Conservation (phyloP, 306 rosid species). For the Rosa persica region DNA sequence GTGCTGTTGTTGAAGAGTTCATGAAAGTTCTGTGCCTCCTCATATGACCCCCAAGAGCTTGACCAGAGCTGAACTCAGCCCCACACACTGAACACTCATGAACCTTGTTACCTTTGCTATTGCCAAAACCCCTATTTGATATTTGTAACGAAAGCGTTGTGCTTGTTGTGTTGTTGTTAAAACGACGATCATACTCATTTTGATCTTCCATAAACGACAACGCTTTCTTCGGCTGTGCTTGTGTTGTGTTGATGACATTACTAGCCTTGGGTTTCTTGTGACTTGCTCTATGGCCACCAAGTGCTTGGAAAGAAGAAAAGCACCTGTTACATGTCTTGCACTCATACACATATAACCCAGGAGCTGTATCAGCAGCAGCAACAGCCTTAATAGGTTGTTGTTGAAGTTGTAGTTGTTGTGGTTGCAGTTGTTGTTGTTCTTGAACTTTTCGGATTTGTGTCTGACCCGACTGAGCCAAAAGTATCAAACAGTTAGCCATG, state of each 20-base stretch:
- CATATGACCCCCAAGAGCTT: conserved; percentile 98
- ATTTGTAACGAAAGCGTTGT: conserved; percentile 59
- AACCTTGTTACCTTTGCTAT: conserved; percentile 38
- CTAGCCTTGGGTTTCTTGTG: conserved; percentile 60
- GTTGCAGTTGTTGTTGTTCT: not conserved
- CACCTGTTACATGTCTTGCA: conserved; percentile 83
- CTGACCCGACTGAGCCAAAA: conserved; percentile 49
- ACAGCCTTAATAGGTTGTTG: not conserved
- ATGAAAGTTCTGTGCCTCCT: conserved; percentile 66
- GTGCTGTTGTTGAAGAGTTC: conserved; percentile 11
- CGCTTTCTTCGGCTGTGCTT: conserved; percentile 24
- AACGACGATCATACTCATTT: conserved; percentile 6
- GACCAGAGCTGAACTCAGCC: conserved; percentile 81
- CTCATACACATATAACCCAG: conserved; percentile 34
- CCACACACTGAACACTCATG: conserved; percentile 84
- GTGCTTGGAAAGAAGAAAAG: conserved; percentile 85
- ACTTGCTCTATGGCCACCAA: conserved; percentile 92
- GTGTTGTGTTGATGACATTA: not conserved
- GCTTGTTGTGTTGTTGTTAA: conserved; percentile 30
- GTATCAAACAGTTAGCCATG: conserved; percentile 83
- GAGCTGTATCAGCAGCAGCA: not conserved
- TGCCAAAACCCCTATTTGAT: conserved; percentile 30
- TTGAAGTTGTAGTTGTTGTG: not conserved
- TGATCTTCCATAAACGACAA: conserved; percentile 17
- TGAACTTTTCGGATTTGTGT: not conserved